Base-by-base conservation (phyloP, 495 filamentous ascomycete species). In the Penicillium paxilli region DNA sequence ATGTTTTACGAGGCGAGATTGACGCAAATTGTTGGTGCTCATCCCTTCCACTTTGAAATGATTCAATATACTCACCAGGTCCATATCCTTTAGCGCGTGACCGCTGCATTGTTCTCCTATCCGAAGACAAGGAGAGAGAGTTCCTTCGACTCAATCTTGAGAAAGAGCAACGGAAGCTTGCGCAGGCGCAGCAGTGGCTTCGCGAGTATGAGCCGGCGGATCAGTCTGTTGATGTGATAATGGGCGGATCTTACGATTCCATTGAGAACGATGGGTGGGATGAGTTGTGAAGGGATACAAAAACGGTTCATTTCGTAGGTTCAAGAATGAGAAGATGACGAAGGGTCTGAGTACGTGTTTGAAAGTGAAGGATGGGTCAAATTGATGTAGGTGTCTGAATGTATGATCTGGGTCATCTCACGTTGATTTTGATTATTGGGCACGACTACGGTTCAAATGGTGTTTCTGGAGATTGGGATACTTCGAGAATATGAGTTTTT, bases 71-170 rank as follows among this genome's bases (percentile, higher is more conserved):
- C 26, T 19, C 41, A 44, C 1, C 11, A 5, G 3, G 4, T 38
- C 1, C 11, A 5, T 16, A 16, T 38, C 12, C n/a, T 16, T 19
- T 50, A 59, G 59, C 58, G 1, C 22, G 22, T 6, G 55, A 58
- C 4, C 52, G 62, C 22, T 70, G 63, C 22, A 46, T 61, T 9
- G 42, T 57, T 41, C 50, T 68, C 0, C 73, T 86, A 55, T 77
- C 77, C 0, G 80, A 82, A 24, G 76, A 83, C 44, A 68, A 74
- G 0, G 68, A 72, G 20, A 68, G 77, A 2, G 74, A 79, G 48
- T 47, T 35, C 0, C 65, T 67, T 4, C 76, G 82, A 0, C 40
- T 51, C 3, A 47, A 61, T 4, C 55, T 86, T 0, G 44, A 63
- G 2, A 71, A 63, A 16, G 72, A 83, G 37, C 72, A 74, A 21